Evolutionary conservation across 805 yeast species (phyloP).

Genomic region (Yarrowia yakushimensis): DNA sequence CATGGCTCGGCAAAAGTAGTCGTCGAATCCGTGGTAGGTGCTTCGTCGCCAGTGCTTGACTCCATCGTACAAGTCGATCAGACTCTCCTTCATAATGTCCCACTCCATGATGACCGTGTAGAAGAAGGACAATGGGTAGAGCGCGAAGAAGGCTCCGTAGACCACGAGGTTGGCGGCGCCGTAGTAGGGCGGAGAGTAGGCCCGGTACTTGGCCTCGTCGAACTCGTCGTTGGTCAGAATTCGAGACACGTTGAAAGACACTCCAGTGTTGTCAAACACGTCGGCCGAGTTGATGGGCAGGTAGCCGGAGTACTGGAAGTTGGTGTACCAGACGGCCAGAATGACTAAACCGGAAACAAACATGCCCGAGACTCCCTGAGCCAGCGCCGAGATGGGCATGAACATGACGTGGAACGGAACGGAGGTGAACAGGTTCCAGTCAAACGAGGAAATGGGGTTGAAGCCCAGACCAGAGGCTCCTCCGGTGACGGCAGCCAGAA

Average conservation of each 20-base stretch:
- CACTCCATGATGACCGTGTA: constrained; percentile 36
- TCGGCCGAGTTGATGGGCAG: constrained; percentile 56
- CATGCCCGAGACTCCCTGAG: constrained; percentile 42
- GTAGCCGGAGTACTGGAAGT: constrained; percentile 57
- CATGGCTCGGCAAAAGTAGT: constrained; percentile 52
- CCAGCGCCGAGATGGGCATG: constrained; percentile 41
- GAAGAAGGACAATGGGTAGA: constrained; percentile 54
- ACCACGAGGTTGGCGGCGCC: constrained; percentile 46
- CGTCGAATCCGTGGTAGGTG: constrained; percentile 30
- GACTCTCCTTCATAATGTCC: constrained; percentile 30
- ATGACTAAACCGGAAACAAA: constrained; percentile 48
- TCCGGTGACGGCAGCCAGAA: constrained; percentile 51
- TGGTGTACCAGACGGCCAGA: constrained; percentile 49
- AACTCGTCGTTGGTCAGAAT: constrained; percentile 42
- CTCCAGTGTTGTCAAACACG: constrained; percentile 54
- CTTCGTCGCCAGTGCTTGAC: not conserved
- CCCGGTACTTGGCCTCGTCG: constrained; percentile 47
- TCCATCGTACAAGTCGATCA: constrained; percentile 7
- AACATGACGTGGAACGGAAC: constrained; percentile 49
- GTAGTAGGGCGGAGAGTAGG: constrained; percentile 66
- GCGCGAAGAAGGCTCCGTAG: constrained; percentile 56
- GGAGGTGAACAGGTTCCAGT: constrained; percentile 55
- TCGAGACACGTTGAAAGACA: constrained; percentile 47
- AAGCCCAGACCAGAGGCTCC: constrained; percentile 48
- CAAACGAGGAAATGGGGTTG: constrained; percentile 54